Evolutionary conservation across 2,329 filamentous ascomycete genomes (phyloP).

Genomic region (Purpureocillium takamizusanense): DNA sequence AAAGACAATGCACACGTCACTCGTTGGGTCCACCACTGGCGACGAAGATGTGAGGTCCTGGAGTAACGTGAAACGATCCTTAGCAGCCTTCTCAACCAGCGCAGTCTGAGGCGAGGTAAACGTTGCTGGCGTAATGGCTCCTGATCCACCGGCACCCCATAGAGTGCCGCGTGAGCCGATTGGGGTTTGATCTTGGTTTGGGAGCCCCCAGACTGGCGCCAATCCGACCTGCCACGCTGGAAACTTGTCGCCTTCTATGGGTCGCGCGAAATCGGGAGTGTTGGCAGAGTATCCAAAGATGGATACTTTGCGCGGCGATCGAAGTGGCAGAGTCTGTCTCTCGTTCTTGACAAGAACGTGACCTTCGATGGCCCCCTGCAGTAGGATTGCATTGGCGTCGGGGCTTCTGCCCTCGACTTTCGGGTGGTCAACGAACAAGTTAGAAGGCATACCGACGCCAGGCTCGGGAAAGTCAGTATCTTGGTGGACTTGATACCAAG

Average conservation of each 20-base stretch:
- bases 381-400: slow-evolving; percentile 26
- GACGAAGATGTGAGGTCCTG: no score
- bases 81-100: no score
- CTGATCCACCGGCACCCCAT: slow-evolving; percentile 34
- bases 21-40: slow-evolving; percentile 23
- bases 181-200: not conserved
- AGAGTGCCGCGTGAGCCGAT: slow-evolving; percentile 34
- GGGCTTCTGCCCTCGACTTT: slow-evolving; percentile 43
- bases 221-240: not conserved
- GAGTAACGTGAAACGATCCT: no score
- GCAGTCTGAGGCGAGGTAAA: no score
- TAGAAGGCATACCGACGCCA: slow-evolving; percentile 39
- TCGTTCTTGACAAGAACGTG: slow-evolving; percentile 56
- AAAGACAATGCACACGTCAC: slow-evolving; percentile 59
- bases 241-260: not conserved
- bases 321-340: slow-evolving; percentile 44
- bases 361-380: slow-evolving; percentile 52
- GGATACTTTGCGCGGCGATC: slow-evolving; percentile 39
- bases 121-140: slow-evolving; percentile 26
- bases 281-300: slow-evolving; percentile 52
- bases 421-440: slow-evolving; percentile 38
- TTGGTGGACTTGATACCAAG: slow-evolving; percentile 41
- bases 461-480: slow-evolving; percentile 35
- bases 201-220: not conserved
- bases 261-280: slow-evolving; percentile 16